These are phyloP conservation scores for Rhizopus arrhizus DNA, from an alignment of 371 early-diverging fungal genomes.

Conservation along the genomic window DNA sequence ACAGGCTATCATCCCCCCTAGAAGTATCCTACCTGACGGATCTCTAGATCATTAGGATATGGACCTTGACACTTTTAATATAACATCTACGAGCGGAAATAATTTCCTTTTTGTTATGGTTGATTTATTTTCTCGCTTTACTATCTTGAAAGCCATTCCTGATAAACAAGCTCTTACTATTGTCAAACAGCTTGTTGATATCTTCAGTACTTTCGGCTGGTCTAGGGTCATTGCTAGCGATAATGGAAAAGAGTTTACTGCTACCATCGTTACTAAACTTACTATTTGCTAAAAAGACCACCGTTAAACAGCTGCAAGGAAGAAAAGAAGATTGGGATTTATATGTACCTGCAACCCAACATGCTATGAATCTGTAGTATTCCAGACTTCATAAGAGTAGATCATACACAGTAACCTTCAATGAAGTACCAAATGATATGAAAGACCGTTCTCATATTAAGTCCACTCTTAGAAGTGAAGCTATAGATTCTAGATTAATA, in stretches of 20 bases:
- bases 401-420: constrained; percentile 20
- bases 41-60: not conserved
- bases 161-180: constrained; percentile 4
- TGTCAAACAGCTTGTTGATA: not conserved
- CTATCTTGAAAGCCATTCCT: constrained; percentile 6
- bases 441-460: constrained; percentile 2
- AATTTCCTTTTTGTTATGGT: constrained; percentile 11
- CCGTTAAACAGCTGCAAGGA: constrained; percentile 6
- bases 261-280: not conserved
- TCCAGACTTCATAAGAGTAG: constrained; percentile 6
- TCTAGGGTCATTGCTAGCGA: not conserved
- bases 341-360: not conserved
- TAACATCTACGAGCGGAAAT: constrained; percentile 11
- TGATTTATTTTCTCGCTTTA: constrained; percentile 8
- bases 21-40: not conserved
- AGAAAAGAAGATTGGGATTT: constrained; percentile 14
- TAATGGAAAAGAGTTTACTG: constrained; percentile 6
- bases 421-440: constrained; percentile 7
- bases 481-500: not conserved
- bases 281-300: not conserved
- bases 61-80: constrained; percentile 4
- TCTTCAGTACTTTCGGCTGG: constrained; percentile 7
- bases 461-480: not conserved
- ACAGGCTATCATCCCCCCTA: constrained; percentile 6
- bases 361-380: constrained; percentile 1